Evolutionary conservation across 164 flowering plant genomes (phyloP), one percentile per base, ranked within the genome.

Genomic region (Vitis labrusca): DNA sequence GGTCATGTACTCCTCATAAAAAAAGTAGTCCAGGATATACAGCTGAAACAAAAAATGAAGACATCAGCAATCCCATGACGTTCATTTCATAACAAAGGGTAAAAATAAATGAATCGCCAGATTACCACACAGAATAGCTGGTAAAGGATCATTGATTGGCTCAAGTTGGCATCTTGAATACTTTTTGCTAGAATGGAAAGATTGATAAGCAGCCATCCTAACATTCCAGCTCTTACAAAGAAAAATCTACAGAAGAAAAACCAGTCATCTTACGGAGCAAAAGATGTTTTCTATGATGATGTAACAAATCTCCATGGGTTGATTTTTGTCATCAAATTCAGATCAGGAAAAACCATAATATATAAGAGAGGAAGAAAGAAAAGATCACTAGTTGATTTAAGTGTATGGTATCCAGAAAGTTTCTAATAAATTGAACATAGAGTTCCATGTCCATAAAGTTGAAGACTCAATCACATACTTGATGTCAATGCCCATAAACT

Each of bases 171-270:
- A 74, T 86, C 90, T 66, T 81, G 79, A 70, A 83, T 62, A 79
- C 91, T 86, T 86, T 84, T 90, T 29, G 90, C 90, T 9, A 95
- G 81, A 83, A 95, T 75, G 48, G 99, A 91, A 62, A 95, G 88
- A 76, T 95, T 95, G 83, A 95, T 93, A 65, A 95, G 89, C 10
- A 95, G 89, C 99, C 99, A 95, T 76, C 97, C 99, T 91, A 95
- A 85, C 98, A 95, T 95, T 68, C 99, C 99, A 80, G 97, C 97
- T 93, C 99, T 86, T 52, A 95, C 97, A 83, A 95, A 93, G 94
- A 90, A 93, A 82, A 93, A 93, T 82, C 99, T 94, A 59, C 85
- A 81, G 29, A 66, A 73, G 68, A 63, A 54, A 69, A 61, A 51
- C 27, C 7, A 47, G 14, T 58, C 63, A 73, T 49, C 58, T 63